Conservation (phyloP, 805 yeast genomes). For the Candida tallmaniae region DNA sequence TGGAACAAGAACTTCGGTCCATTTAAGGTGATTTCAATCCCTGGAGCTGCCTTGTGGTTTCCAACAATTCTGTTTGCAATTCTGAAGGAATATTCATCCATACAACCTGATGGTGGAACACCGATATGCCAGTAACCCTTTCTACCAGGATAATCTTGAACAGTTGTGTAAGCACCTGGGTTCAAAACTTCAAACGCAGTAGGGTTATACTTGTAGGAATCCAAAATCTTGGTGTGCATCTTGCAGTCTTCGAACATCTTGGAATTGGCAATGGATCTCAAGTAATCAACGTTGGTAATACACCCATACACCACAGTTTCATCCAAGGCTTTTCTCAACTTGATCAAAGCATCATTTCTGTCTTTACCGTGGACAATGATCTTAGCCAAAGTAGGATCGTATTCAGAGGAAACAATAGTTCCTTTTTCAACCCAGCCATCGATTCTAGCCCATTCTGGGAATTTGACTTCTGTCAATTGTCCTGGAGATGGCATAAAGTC, state of each 20-base stretch:
- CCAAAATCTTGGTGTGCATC: constrained; percentile 85
- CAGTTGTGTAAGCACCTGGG: constrained; percentile 80
- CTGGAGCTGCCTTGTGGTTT: constrained; percentile 77
- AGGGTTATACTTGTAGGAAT: constrained; percentile 73
- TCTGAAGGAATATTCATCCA: constrained; percentile 90
- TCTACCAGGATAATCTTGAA: constrained; percentile 97
- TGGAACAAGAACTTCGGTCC: constrained; percentile 90
- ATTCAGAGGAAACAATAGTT: constrained; percentile 82
- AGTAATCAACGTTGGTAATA: constrained; percentile 83
- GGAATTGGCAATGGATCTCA: constrained; percentile 80
- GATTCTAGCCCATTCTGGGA: constrained; percentile 89
- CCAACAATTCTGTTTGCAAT: constrained; percentile 90
- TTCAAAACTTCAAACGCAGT: constrained; percentile 77
- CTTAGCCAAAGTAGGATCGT: constrained; percentile 94
- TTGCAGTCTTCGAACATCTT: constrained; percentile 77
- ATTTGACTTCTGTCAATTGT: constrained; percentile 74
- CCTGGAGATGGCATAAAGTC: constrained; percentile 97
- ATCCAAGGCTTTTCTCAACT: constrained; percentile 73
- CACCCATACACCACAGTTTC: constrained; percentile 90
- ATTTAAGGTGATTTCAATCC: constrained; percentile 78
- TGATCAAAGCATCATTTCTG: constrained; percentile 76
- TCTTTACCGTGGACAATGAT: constrained; percentile 92
- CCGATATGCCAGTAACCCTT: constrained; percentile 84
- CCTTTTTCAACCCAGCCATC: constrained; percentile 95
- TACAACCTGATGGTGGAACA: constrained; percentile 98